These are phyloP conservation scores for Linnemannia schmuckeri DNA, from an alignment of 192 early-diverging fungal genomes.

Conservation along the genomic window DNA sequence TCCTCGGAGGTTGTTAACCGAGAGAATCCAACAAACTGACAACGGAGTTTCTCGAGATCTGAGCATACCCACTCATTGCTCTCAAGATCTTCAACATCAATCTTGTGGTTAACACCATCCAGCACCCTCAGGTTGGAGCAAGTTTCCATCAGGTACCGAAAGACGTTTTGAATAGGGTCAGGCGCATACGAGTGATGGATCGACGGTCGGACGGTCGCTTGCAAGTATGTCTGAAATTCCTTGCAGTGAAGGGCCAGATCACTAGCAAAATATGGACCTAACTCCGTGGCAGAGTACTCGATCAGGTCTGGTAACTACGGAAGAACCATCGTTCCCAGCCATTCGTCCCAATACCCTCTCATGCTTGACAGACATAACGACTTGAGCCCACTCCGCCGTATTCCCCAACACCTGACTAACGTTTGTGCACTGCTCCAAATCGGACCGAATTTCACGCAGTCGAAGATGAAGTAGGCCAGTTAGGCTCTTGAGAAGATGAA, in stretches of 20 bases:
- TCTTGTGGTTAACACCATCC: not conserved
- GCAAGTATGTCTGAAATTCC: not conserved
- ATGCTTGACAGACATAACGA: not conserved
- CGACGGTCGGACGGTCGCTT: not conserved
- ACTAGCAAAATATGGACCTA: not conserved
- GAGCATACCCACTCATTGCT: not conserved
- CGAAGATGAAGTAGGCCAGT: not conserved
- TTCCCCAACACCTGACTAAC: not conserved
- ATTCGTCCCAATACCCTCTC: not conserved
- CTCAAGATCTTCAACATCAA: not conserved
- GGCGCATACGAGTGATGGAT: not conserved
- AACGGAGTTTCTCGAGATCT: not conserved
- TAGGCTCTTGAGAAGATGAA: not conserved
- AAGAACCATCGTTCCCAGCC: not conserved
- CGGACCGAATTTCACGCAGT: not conserved
- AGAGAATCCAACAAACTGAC: not conserved
- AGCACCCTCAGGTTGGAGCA: not conserved
- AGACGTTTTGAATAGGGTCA: not conserved
- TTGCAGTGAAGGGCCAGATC: not conserved
- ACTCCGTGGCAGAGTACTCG: not conserved
- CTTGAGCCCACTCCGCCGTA: not conserved
- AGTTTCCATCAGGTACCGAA: not conserved
- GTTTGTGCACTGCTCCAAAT: not conserved
- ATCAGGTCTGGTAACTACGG: not conserved
- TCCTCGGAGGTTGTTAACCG: not conserved